Base-by-base conservation (phyloP, 306 rosid species). In the Vigna trinervia region DNA sequence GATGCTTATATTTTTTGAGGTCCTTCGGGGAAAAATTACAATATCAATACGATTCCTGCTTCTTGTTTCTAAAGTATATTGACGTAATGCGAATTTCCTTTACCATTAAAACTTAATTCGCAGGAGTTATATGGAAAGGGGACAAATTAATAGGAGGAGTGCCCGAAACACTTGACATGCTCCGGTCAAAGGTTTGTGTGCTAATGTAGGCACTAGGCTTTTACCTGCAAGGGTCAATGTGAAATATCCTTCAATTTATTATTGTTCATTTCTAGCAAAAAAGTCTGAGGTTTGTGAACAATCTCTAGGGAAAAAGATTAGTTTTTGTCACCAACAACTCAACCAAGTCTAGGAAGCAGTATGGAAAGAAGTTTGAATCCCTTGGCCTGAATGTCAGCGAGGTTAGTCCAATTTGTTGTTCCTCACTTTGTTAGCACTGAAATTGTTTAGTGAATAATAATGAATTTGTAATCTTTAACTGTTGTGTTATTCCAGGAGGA, bases 51-150 rank as follows among this genome's bases (percentile, higher is more conserved):
- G 65, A 59, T 39, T 28, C 65, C 6, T 5, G 12, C 56, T 77
- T 54, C 30, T 76, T 51, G 19, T 72, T 59, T 47, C 51, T 39
- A 43, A 28, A 43, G 50, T 22, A 43, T 67, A 26, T 63, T 54
- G 69, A 57, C 69, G 53, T 43, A 12, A 65, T 23, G 47, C 69
- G 48, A 67, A 51, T 51, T 57, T 65, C 57, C 2, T 75, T 69
- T 50, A 45, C 15, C 45, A 4, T 51, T 51, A 50, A 62, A 43
- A 57, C 65, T 46, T 83, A 17, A 32, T 77, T 73, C 81, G 83
- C 87, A 96, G 99, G 99, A 59, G 99, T 96, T 84, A 96, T 96
- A 87, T 96, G 99, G 99, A 92, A 96, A 81, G 99, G 99, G 50
- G 99, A 96, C 68, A 96, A 84, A 47, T 91, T 96, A 47, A 96